Conservation (phyloP, 169 alveolate genomes). For the Plasmodium berghei region DNA sequence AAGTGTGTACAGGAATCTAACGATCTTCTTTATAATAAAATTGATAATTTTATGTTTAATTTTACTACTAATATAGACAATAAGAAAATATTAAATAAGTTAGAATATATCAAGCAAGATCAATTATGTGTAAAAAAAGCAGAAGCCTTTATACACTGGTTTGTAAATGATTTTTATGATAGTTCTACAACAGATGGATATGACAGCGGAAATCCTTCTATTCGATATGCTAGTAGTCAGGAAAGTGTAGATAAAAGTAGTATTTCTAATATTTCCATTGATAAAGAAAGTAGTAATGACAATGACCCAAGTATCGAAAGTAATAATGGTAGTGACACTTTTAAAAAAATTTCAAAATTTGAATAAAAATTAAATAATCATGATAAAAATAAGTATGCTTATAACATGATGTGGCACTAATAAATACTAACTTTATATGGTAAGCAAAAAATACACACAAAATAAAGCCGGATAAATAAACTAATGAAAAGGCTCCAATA, state of each 20-base stretch:
- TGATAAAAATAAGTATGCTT: no score
- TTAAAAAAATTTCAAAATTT: no score
- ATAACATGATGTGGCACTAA: no score
- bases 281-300: neutral
- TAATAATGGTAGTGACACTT: neutral
- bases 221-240: no score
- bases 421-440: no score
- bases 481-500: no score
- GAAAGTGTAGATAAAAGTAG: neutral
- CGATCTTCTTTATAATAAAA: constrained; percentile 1
- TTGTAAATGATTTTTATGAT: constrained; percentile 31
- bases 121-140: constrained; percentile 26
- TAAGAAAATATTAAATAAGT: constrained; percentile 11
- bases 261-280: neutral
- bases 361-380: no score
- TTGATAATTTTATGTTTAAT: constrained; percentile 51
- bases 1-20: constrained; percentile 24
- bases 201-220: neutral
- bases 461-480: no score
- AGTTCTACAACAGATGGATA: neutral
- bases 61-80: constrained; percentile 8
- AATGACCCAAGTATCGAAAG: neutral
- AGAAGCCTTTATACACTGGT: constrained; percentile 72
- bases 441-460: no score
- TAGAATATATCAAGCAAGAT: constrained; percentile 30